Base-by-base conservation (phyloP, 768 basidiomycete genomes). In the Imleria badia region DNA sequence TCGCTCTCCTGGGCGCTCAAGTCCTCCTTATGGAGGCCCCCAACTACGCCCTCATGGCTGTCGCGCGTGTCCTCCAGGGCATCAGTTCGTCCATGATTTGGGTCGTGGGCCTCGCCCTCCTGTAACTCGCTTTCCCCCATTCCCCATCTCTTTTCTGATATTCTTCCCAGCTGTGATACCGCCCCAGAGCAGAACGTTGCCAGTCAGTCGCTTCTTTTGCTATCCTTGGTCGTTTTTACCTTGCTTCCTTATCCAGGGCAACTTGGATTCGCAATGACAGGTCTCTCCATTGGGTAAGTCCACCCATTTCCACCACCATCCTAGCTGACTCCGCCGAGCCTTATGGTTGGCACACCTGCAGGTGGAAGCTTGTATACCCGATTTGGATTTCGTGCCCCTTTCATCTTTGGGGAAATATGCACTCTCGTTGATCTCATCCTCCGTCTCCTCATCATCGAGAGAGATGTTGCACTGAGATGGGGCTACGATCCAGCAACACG, bases 21-120 rank as follows among this genome's bases (percentile, higher is more conserved):
- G 65, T 84, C 17, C 74, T 86, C 71, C 71, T 87, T 12, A 85
- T 86, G 83, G 81, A 84, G 59, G 82, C 83, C 0, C 79, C 78
- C 3, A 77, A 72, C 36, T 85, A 80, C 58, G 60, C 77, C 51
- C 66, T 84, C 13, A 83, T 87, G 83, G 78, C 75, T 14, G 31
- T 84, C 35, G 83, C 84, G 9, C 79, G 85, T 31, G 62, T 78
- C n/a, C 45, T 85, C 26, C 85, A 86, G 65, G 84, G 85, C 6
- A 66, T 83, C 11, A 79, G 80, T 15, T 84, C 84, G 0, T 80
- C 83, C 6, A 74, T 84, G 66, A 74, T 86, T 10, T 86, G 83
- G 84, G 76, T 83, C 0, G 79, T 84, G 19, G 84, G 84, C 2
- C 60, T 86, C 31, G 83, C 84, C 23, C 72, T 86, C 29, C 64